Conservation (phyloP, 2,329 filamentous ascomycete species). For the Curvularia sp. region DNA sequence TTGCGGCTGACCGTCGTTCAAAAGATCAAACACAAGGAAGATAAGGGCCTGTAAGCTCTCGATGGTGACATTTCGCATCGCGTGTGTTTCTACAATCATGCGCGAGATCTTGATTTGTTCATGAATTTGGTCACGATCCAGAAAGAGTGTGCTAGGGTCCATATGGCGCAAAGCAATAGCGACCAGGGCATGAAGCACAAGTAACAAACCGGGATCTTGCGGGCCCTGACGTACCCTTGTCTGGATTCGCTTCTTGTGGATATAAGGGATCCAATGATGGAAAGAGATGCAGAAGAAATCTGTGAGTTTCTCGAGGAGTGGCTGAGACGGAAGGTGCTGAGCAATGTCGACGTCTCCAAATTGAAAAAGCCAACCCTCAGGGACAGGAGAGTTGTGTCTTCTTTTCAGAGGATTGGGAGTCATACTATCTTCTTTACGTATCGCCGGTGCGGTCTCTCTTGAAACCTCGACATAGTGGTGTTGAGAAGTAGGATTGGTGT, state of each 20-base stretch:
- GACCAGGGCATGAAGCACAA: conserved; percentile 43
- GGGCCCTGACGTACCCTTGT: conserved; percentile 29
- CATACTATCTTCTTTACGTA: conserved; percentile 1
- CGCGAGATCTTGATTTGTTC: conserved; percentile 38
- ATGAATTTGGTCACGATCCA: conserved; percentile 38
- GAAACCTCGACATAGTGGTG: background rate
- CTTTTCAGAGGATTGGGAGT: conserved; percentile 34
- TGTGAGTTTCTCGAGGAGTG: conserved; percentile 35
- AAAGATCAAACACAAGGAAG: conserved; percentile 45
- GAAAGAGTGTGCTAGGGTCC: conserved; percentile 29
- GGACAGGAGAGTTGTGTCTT: conserved; percentile 27
- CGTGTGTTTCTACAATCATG: conserved; percentile 42
- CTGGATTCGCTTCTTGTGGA: conserved; percentile 43
- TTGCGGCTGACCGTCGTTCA: conserved; percentile 40
- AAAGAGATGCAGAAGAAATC: conserved; percentile 45
- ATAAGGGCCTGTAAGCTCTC: conserved; percentile 43
- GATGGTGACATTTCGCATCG: conserved; percentile 36
- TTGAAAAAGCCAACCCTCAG: conserved; percentile 28
- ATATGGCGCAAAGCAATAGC: conserved; percentile 41
- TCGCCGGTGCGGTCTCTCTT: background rate
- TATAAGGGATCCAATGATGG: conserved; percentile 48
- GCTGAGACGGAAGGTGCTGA: conserved; percentile 37
- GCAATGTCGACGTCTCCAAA: conserved; percentile 34
- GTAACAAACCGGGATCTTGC: conserved; percentile 25
- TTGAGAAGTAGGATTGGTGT: conserved; percentile 3